These are phyloP conservation scores for Lactifluus hygrophoroides DNA, from an alignment of 768 basidiomycete genomes.

Conservation along the genomic window DNA sequence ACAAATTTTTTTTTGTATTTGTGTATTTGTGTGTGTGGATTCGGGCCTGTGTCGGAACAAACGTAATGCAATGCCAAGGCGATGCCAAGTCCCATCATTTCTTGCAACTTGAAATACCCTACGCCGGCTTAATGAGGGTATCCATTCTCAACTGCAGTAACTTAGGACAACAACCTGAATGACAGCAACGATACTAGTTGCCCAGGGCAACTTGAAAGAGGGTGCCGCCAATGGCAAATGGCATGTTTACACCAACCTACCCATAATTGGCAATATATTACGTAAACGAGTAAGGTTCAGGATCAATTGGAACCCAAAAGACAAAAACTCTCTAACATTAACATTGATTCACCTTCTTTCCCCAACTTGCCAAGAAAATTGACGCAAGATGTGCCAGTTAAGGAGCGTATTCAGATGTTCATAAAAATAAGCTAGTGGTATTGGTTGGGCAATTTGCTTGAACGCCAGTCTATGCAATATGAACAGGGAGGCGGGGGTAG, in stretches of 20 bases:
- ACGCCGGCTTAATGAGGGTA: too few species aligned
- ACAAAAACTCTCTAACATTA: too few species aligned
- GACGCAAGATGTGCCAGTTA: neutral
- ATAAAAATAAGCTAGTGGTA: conserved; percentile 15
- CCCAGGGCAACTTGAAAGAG: too few species aligned
- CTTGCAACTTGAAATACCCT: too few species aligned
- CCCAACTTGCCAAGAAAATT: neutral
- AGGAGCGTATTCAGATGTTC: neutral
- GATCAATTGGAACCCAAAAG: neutral
- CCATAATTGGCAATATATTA: neutral
- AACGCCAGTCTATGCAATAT: conserved; percentile 10
- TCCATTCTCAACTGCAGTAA: too few species aligned
- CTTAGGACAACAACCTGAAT: too few species aligned
- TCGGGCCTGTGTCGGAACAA: too few species aligned
- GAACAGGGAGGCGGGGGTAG: neutral
- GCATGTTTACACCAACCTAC: too few species aligned
- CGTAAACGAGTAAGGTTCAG: neutral
- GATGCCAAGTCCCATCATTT: neutral
- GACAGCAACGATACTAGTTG: too few species aligned
- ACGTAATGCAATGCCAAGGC: neutral
- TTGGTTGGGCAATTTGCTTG: neutral
- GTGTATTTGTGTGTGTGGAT: too few species aligned
- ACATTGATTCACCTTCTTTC: neutral
- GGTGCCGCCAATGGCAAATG: too few species aligned
- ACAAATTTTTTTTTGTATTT: too few species aligned